A percentile compares a stretch with the other conserved stretches of the same genome.
These are phyloP conservation scores for Pseudogymnoascus sp. DNA, from an alignment of 2,329 filamentous ascomycete genomes.

Conservation along the genomic window DNA sequence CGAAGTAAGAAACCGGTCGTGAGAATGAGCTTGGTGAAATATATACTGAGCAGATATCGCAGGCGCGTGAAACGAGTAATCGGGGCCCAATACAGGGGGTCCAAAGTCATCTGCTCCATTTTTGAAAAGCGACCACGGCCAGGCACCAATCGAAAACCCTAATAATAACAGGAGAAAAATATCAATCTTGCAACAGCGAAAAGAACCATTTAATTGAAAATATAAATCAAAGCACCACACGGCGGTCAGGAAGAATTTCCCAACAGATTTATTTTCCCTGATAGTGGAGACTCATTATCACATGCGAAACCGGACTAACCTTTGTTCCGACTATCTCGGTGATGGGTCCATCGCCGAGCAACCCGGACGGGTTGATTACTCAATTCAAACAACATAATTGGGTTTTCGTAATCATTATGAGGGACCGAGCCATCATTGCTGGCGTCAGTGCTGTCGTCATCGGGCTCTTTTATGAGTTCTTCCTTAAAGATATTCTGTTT, in stretches of 20 bases:
- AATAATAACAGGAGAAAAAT: neutral
- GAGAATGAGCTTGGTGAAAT: neutral
- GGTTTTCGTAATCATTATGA: neutral
- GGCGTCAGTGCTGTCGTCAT: slow-evolving; percentile 18
- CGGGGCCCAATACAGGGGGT: slow-evolving; percentile 2
- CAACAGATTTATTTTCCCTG: slow-evolving; percentile 1
- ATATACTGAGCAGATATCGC: neutral
- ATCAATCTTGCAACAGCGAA: neutral
- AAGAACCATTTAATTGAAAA: neutral
- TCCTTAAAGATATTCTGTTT: slow-evolving; percentile 29
- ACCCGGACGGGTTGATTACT: neutral
- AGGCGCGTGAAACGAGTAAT: slow-evolving; percentile 3
- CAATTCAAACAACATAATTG: neutral
- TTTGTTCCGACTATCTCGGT: neutral
- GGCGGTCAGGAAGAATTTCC: neutral
- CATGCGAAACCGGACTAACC: slow-evolving; percentile 7
- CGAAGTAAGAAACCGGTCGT: neutral
- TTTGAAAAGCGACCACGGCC: neutral
- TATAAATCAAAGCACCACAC: neutral
- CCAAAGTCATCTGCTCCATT: neutral
- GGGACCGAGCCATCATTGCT: neutral
- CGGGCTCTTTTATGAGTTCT: slow-evolving; percentile 29
- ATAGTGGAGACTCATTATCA: neutral
- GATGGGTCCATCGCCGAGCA: neutral
- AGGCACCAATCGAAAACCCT: neutral